Evolutionary conservation across 306 rosid genomes (phyloP), one percentile per base, ranked within the genome.

Genomic region (Prunus dulcis): DNA sequence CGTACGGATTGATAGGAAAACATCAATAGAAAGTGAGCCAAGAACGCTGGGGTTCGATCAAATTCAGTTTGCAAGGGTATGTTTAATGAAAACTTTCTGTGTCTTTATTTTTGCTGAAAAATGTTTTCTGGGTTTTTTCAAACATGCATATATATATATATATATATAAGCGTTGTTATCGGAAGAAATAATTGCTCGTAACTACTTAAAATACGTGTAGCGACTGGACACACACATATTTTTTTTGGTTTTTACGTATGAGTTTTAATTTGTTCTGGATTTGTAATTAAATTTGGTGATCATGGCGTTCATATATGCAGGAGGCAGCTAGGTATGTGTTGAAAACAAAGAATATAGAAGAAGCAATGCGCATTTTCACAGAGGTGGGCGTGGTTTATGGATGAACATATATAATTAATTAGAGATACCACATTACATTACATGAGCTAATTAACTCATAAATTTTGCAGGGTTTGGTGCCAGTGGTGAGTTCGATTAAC

Each of bases 11-110:
- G 80, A 80, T 20, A 81, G 94, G 68, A 89, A 81, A 74, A 78
- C 87, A 9, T 91, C 97, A 0, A 89, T 91, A 27, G 97, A 91
- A 73, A 83, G 75, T 13, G 97, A 91, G 84, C 97, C 97, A 27
- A 89, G 84, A 28, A 88, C 97, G 74, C 86, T 91, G 3, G 52
- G 62, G 34, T 68, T 83, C 13, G 64, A 77, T 12, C 90, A 91
- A 81, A 75, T 91, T 64, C 84, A 84, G 69, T 76, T 72, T 3
- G 97, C 94, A 4, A 88, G 94, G 84, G 92, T 90, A 17, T 7
- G 62, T 38, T 38, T 38, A 38, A 38, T 38, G 43, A 38, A 38
- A 38, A 38, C 9, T 38, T 38, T 38, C 43, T 38, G 43, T 9
- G 2, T 38, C 2, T 38, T 38, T 34, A 0, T 6, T 34, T 38